Conservation (phyloP, 805 yeast species). For the Clavispora carvajalis region DNA sequence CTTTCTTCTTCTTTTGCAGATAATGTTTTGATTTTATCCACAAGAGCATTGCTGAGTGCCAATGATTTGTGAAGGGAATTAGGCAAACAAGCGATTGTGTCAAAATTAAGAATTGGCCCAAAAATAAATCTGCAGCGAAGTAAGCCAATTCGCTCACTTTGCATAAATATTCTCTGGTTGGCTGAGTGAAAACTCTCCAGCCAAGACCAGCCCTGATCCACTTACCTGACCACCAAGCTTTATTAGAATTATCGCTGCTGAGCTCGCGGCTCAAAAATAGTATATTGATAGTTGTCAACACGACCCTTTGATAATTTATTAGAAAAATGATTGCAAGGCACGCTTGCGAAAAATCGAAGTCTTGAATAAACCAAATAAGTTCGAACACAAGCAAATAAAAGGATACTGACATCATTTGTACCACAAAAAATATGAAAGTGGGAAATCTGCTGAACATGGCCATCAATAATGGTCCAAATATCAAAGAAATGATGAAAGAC, state of each 20-base stretch:
- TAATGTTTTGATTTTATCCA: conserved; percentile 62
- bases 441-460: conserved; percentile 28
- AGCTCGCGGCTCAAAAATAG: conserved; percentile 57
- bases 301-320: conserved; percentile 50
- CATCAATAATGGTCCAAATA: conserved; percentile 42
- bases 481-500: conserved; percentile 40
- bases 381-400: conserved; percentile 54
- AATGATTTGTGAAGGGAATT: conserved; percentile 57
- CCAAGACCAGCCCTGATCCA: conserved; percentile 65
- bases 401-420: conserved; percentile 50
- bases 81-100: conserved; percentile 57
- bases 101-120: conserved; percentile 55
- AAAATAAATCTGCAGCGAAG: conserved; percentile 58
- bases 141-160: conserved; percentile 63
- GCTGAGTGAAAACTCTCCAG: conserved; percentile 56
- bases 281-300: conserved; percentile 48
- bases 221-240: conserved; percentile 63
- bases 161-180: conserved; percentile 57
- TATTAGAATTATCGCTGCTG: conserved; percentile 52
- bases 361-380: conserved; percentile 61
- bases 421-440: conserved; percentile 20
- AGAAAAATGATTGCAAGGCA: conserved; percentile 57
- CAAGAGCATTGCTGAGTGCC: conserved; percentile 62
- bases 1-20: conserved; percentile 39
- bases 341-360: conserved; percentile 57